Base-by-base conservation (phyloP, 1,284 basidiomycete species). In the Ceratobasidium sp. region DNA sequence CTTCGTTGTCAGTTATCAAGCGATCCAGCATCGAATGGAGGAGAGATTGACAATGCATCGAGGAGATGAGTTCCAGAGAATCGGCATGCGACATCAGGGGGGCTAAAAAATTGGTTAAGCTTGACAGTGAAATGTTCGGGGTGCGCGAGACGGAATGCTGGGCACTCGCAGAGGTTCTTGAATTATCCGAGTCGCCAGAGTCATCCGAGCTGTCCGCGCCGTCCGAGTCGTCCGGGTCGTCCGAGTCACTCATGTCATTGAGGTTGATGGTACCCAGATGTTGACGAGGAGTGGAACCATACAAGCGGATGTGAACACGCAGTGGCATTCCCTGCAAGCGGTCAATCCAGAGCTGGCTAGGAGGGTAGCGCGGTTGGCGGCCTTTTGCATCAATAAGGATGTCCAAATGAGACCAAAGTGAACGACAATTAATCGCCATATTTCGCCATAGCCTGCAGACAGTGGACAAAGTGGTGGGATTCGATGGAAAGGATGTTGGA, bases 341-440 rank as follows among this genome's bases (percentile, higher is more conserved):
- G 29, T 13, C 3, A 3, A 34, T 34, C 56, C 56, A 59, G 22
- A 34, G 25, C 9, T 34, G 13, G 11, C 56, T 59, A 34, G 56
- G 11, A 11, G 56, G 56, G 17, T 32, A 59, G 25, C 32, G 32
- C 25, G 29, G 25, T 2, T 34, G 29, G 25, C 32, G 56, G 11
- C 25, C 3, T 19, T n/a, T 54, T 4, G 2, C 56, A 22, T 32
- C 56, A 34, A 59, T 34, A 3, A 59, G 9, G 29, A 67, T 44
- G 32, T 67, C 65, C 13, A 67, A 11, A 17, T 67, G 65, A 52
- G 44, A 0, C 65, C 65, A 67, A 19, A 67, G 44, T 32, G 22
- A 22, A 51, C 25, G n/a, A 15, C 1, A 51, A 8, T 49, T 29
- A 7, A 43, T 13, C 2, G 46, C 44, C 15, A 52, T 1, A 8